phyloP scores from a whole-genome alignment of 176 grass and related monocot genomes.

The Pontederia crassipes region DNA sequence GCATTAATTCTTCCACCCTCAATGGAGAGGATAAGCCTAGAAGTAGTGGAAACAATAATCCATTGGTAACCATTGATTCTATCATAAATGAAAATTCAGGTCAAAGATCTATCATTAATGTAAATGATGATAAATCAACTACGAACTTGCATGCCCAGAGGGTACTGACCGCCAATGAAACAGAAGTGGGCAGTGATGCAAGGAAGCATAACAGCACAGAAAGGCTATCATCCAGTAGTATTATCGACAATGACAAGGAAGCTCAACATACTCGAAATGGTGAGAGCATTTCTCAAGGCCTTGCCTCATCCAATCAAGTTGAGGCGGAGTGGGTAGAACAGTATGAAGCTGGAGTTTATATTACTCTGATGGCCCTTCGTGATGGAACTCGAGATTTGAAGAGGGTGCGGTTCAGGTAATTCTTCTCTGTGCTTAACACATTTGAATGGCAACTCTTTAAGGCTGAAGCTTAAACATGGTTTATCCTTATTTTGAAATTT shows the following conservation, averaged over 20 bases:
- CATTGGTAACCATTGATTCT: constrained; percentile 3
- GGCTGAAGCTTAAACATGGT: too few species aligned
- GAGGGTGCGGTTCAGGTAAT: constrained; percentile 90
- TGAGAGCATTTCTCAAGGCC: constrained; percentile 26
- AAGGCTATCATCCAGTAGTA: constrained; percentile 18
- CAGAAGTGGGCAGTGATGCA: constrained; percentile 23
- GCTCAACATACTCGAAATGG: constrained; percentile 30
- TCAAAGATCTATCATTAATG: constrained; percentile 24
- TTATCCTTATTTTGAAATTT: too few species aligned
- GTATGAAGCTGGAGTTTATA: constrained; percentile 87
- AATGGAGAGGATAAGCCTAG: constrained; percentile 29
- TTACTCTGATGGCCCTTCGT: constrained; percentile 58
- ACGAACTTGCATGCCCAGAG: constrained; percentile 10
- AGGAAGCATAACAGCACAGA: constrained; percentile 25
- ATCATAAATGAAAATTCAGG: constrained; percentile 22
- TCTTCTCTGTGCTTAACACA: too few species aligned
- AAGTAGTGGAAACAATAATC: constrained; percentile 20
- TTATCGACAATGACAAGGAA: constrained; percentile 47
- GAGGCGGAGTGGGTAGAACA: constrained; percentile 94
- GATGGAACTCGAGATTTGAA: constrained; percentile 90
- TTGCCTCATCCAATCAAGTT: constrained; percentile 39
- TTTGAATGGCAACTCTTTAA: neutral
- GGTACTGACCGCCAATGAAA: constrained; percentile 8
- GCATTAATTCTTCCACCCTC: constrained; percentile 13
- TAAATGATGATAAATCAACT: constrained; percentile 8